phyloP scores from a whole-genome alignment of 441 rosid species.

The Adansonia madagascariensis region DNA sequence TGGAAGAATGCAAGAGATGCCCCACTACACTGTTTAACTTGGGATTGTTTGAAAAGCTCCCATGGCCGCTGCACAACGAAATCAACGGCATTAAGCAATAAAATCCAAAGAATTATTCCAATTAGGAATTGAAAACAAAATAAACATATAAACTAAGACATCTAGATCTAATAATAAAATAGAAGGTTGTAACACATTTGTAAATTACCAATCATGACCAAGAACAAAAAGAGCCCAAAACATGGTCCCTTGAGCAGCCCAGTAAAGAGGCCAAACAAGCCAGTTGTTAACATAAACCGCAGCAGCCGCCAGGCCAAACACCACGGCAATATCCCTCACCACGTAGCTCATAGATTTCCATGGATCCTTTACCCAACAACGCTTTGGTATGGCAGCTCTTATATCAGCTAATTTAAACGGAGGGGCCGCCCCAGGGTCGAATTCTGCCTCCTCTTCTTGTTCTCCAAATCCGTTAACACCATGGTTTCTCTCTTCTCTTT shows the following conservation, averaged over 20 bases:
- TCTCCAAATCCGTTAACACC: conserved; percentile 30
- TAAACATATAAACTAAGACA: background rate
- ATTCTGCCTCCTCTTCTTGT: conserved; percentile 33
- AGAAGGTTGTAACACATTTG: background rate
- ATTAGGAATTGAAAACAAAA: background rate
- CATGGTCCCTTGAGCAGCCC: conserved; percentile 96
- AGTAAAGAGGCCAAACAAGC: conserved; percentile 94
- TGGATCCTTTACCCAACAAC: conserved; percentile 94
- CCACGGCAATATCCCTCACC: conserved; percentile 76
- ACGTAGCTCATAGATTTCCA: conserved; percentile 94
- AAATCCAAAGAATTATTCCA: background rate
- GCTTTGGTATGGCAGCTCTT: conserved; percentile 94
- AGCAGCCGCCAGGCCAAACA: conserved; percentile 77
- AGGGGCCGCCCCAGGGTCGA: conserved; percentile 78
- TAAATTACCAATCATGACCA: conserved; percentile 87
- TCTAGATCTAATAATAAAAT: background rate
- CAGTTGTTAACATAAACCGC: conserved; percentile 73
- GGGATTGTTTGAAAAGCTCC: conserved; percentile 82
- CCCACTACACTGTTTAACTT: conserved; percentile 84
- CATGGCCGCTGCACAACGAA: conserved; percentile 72
- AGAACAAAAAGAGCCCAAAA: conserved; percentile 98
- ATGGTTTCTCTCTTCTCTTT: conserved; percentile 25
- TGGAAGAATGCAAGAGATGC: conserved; percentile 86
- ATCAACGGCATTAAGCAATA: conserved; percentile 6
- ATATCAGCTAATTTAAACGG: conserved; percentile 81